A percentile compares a stretch with the other conserved stretches of the same genome.
Evolutionary conservation across 2,329 filamentous ascomycete genomes (phyloP).

Genomic region (Aspergillus jensenii): DNA sequence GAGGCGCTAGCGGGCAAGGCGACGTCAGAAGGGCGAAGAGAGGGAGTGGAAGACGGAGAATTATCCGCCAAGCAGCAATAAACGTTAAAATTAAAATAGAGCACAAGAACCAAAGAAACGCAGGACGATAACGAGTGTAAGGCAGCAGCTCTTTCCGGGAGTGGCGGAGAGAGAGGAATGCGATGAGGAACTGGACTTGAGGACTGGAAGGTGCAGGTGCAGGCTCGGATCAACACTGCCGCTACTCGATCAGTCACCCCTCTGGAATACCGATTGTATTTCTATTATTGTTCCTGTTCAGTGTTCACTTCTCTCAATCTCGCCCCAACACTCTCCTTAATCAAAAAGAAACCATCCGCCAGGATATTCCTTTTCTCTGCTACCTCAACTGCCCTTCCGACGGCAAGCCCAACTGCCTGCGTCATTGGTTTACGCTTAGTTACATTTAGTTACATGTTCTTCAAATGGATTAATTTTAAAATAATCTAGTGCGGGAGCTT

Average conservation of each 20-base stretch:
- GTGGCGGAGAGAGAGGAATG: not conserved
- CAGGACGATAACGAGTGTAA: constrained; percentile 1
- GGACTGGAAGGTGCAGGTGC: not conserved
- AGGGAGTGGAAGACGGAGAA: constrained; percentile 2
- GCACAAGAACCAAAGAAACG: not conserved
- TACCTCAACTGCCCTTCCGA: too few relatives aligned
- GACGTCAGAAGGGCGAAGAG: constrained; percentile 7
- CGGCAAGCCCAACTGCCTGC: too few relatives aligned
- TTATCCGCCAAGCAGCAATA: constrained; percentile 3
- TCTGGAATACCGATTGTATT: not conserved
- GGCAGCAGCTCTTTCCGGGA: too few relatives aligned
- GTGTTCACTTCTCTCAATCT: not conserved
- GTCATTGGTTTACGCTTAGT: too few relatives aligned
- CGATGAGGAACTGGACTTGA: not conserved
- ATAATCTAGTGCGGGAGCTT: not conserved
- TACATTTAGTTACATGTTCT: too few relatives aligned
- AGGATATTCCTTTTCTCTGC: too few relatives aligned
- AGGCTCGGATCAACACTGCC: not conserved
- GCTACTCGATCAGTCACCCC: not conserved
- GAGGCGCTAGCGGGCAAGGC: constrained; percentile 6
- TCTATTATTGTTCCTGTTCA: not conserved
- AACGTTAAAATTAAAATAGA: not conserved
- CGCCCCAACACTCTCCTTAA: not conserved
- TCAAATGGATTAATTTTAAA: not conserved
- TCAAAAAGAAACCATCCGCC: not conserved